Conservation (phyloP, 768 basidiomycete genomes). For the Boletus pseudopeckii region DNA sequence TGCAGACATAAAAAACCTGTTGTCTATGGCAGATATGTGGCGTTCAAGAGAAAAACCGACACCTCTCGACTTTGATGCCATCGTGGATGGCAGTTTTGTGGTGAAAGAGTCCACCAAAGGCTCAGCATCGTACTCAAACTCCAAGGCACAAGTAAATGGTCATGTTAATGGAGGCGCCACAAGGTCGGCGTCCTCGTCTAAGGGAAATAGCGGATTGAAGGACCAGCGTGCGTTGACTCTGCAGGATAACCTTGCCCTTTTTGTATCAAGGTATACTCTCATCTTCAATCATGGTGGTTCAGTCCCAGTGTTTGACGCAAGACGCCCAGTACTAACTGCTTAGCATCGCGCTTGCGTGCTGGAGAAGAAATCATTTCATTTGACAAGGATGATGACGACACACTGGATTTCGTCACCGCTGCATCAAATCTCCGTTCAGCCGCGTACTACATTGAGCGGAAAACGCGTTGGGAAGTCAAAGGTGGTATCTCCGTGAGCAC, state of each 20-base stretch:
- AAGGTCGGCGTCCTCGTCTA: slow-evolving; percentile 6
- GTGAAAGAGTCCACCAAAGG: slow-evolving; percentile 32
- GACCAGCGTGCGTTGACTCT: slow-evolving; percentile 79
- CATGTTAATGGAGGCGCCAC: slow-evolving; percentile 13
- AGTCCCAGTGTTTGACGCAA: slow-evolving; percentile 5
- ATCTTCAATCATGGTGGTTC: neutral
- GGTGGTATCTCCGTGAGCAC: slow-evolving; percentile 41
- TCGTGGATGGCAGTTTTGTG: slow-evolving; percentile 61
- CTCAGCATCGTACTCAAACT: slow-evolving; percentile 8
- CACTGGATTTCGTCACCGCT: slow-evolving; percentile 94
- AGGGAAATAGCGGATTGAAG: slow-evolving; percentile 46
- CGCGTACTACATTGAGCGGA: slow-evolving; percentile 83
- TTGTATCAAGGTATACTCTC: slow-evolving; percentile 71
- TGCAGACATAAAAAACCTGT: slow-evolving; percentile 79
- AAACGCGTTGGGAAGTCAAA: slow-evolving; percentile 97
- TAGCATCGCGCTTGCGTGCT: slow-evolving; percentile 63
- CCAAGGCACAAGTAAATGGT: slow-evolving; percentile 28
- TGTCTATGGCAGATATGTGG: slow-evolving; percentile 99
- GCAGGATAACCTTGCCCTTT: slow-evolving; percentile 78
- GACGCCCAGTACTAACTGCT: slow-evolving; percentile 63
- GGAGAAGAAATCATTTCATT: slow-evolving; percentile 78
- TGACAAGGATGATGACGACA: slow-evolving; percentile 98
- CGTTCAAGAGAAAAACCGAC: slow-evolving; percentile 80
- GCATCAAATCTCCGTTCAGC: slow-evolving; percentile 88
- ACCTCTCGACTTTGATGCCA: slow-evolving; percentile 77